Base-by-base conservation (phyloP, 441 rosid species). In the Biscutella laevigata region DNA sequence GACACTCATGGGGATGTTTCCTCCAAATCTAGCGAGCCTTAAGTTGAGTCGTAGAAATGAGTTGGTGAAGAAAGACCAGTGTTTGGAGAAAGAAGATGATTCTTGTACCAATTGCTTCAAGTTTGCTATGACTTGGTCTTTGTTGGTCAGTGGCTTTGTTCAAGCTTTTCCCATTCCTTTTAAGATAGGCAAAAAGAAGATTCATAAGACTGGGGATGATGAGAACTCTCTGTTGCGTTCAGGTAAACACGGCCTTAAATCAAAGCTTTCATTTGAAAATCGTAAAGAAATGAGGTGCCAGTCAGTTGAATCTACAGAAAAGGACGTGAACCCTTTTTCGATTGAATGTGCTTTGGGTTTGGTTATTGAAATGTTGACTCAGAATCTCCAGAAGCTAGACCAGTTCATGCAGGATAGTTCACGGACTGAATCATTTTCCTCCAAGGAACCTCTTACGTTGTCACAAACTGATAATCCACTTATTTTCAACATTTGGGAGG, bases 101-200 rank as follows among this genome's bases (percentile, higher is more conserved):
- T 74, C 94, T 62, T 84, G 96, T 63, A 26, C 71, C 0, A 86
- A 84, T 53, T 86, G 90, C 70, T 77, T 86, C 66, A 84, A 79
- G 64, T 88, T 91, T 77, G 88, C 89, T 0, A 73, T 82, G 63
- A 76, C 83, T 50, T 85, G 89, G 88, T 81, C 98, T 6, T 48
- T 86, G 74, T 62, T 86, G 74, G 74, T 82, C 27, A 77, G 80
- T 60, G 79, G 86, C 35, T 74, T 92, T 65, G 77, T 72, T 57
- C 86, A 80, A 72, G 82, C 83, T 22, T 65, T 85, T 48, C 95
- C 87, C 4, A 58, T 68, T 61, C 90, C 87, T 0, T 82, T 85
- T 30, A 83, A 80, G 63, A 62, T 51, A 4, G 70, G 69, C 30
- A 86, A 77, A 75, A 86, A 73, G 57, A 59, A 64, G 71, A 34